These are phyloP conservation scores for Aspergillus nidulans DNA, from an alignment of 495 filamentous ascomycete species.

Conservation along the genomic window DNA sequence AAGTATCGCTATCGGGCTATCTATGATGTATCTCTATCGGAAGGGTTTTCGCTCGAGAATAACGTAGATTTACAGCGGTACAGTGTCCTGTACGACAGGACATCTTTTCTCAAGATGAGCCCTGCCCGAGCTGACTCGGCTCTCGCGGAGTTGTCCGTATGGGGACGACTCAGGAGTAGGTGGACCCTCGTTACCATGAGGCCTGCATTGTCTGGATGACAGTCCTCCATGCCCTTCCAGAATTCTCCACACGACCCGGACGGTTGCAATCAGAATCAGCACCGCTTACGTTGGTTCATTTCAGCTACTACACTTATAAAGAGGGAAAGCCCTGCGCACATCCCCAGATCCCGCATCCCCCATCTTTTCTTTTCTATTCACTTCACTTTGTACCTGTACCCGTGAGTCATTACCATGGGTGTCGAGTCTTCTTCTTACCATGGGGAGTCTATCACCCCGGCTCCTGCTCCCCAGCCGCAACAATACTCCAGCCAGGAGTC, in stretches of 20 bases:
- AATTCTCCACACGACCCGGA: constrained; percentile 1
- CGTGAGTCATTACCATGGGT: constrained; percentile 25
- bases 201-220: constrained; percentile 4
- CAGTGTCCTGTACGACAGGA: background rate
- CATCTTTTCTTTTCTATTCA: background rate
- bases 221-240: constrained; percentile 4
- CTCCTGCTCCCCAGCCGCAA: constrained; percentile 25
- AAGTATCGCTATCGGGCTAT: background rate
- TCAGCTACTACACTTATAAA: background rate
- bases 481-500: constrained; percentile 26
- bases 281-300: constrained; percentile 5
- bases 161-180: background rate
- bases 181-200: constrained; percentile 4
- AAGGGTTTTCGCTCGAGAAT: background rate
- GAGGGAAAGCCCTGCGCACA: constrained; percentile 2
- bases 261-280: background rate
- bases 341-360: constrained; percentile 7
- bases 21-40: background rate
- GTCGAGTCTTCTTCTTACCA: constrained; percentile 30
- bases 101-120: too few species aligned
- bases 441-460: constrained; percentile 37
- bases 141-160: constrained; percentile 1
- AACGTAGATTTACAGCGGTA: background rate
- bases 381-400: background rate
- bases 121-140: too few species aligned